phyloP scores from a whole-genome alignment of 345 rosid genomes.

The Laguncularia racemosa region DNA sequence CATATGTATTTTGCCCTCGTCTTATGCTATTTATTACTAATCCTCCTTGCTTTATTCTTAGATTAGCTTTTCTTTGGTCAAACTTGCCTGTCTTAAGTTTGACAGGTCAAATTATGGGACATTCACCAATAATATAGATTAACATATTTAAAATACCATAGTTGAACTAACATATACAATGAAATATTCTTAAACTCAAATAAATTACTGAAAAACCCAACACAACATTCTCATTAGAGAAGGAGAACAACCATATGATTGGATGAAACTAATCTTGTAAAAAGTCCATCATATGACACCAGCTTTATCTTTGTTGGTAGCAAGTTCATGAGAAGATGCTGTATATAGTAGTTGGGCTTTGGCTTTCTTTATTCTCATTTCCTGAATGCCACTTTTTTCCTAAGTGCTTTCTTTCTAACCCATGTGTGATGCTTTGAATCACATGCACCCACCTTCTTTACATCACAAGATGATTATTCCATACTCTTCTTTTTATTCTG shows the following conservation, averaged over 20 bases:
- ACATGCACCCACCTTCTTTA: conserved; percentile 13
- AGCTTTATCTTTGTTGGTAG: neutral
- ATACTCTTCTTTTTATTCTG: neutral
- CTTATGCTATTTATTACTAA: too few relatives aligned
- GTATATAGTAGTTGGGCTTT: neutral
- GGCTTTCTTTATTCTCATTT: conserved; percentile 4
- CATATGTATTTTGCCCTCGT: too few relatives aligned
- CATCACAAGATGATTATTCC: conserved; percentile 4
- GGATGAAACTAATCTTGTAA: neutral
- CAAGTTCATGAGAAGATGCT: neutral
- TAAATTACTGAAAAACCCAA: neutral
- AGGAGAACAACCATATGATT: conserved; percentile 3
- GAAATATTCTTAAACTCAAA: neutral
- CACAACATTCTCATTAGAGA: neutral
- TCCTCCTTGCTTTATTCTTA: too few relatives aligned
- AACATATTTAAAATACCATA: too few relatives aligned
- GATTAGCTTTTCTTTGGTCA: too few relatives aligned
- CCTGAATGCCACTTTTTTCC: neutral
- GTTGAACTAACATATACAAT: too few relatives aligned
- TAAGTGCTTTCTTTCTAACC: conserved; percentile 9
- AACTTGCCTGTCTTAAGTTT: too few relatives aligned
- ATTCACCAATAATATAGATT: too few relatives aligned
- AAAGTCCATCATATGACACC: conserved; percentile 2
- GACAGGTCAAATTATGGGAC: too few relatives aligned
- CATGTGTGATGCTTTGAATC: conserved; percentile 9